Base-by-base conservation (phyloP, 352 stramenopile species). In the Ochromonadaceae sp. region DNA sequence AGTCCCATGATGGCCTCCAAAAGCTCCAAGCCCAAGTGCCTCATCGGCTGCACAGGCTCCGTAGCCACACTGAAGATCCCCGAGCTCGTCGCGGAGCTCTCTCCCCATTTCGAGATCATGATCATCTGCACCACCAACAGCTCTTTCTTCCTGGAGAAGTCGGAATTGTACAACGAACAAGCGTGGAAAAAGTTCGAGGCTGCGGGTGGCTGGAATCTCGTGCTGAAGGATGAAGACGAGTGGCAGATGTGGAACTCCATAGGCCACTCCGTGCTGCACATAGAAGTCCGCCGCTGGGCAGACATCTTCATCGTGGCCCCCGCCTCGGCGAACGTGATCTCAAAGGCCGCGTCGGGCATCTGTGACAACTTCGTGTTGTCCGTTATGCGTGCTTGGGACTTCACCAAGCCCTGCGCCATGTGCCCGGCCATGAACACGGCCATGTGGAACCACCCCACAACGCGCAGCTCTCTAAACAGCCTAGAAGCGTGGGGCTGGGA, bases 361-460 rank as follows among this genome's bases (percentile, higher is more conserved):
- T 39, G 2, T n/a, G 56, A 65, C 35, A 65, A 65, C 26, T 40
- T 65, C 9, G 17, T 65, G n/a, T 14, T 52, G n/a, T 43, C 7
- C 44, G 9, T 65, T 43, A 22, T 52, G 14, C 20, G 56, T 47
- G 56, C 56, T 20, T 65, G 56, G 56, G 39, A 65, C 32, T 53
- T 65, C 32, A 41, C 7, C 17, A 50, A 53, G 28, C 56, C 56
- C 9, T 52, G 36, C 32, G 41, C 31, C 12, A 12, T 65, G 7
- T 50, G 38, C 44, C 56, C 56, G 41, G 56, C 56, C 14, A 65
- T 65, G 56, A 65, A 65, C 35, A 50, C 56, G n/a, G 12, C 14
- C 15, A 65, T 65, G 56, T 65, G 38, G 56, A 1, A 50, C 3
- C 56, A 65, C 43, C 56, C 56, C 30, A 34, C 39, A 40, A 65